These are phyloP conservation scores for Serendipita sp. DNA, from an alignment of 768 basidiomycete genomes.

Conservation along the genomic window DNA sequence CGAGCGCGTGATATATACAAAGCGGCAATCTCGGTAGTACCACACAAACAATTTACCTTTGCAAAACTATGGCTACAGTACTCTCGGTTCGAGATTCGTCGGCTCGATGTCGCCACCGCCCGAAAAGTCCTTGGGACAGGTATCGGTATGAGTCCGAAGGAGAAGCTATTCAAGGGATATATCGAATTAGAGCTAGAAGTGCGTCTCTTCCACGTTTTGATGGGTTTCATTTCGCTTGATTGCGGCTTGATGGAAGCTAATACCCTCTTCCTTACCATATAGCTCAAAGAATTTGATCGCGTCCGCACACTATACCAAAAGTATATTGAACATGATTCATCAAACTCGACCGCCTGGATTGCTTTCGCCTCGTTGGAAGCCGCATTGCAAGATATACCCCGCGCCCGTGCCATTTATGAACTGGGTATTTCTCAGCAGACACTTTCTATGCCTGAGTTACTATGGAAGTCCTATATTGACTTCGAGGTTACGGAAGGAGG, in stretches of 20 bases:
- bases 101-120: constrained; percentile 64
- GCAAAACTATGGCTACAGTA: constrained; percentile 92
- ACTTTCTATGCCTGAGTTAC: constrained; percentile 85
- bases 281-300: constrained; percentile 91
- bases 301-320: constrained; percentile 86
- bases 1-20: constrained; percentile 86
- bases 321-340: constrained; percentile 83
- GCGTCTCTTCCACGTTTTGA: constrained; percentile 15
- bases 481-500: constrained; percentile 93
- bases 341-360: constrained; percentile 90
- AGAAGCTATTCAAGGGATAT: constrained; percentile 88
- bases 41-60: constrained; percentile 94
- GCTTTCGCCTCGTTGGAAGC: constrained; percentile 86
- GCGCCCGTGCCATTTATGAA: constrained; percentile 88
- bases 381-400: constrained; percentile 69
- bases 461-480: constrained; percentile 94
- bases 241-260: background rate
- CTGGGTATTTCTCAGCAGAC: constrained; percentile 70
- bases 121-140: constrained; percentile 78
- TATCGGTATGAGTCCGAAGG: constrained; percentile 94
- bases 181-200: constrained; percentile 87
- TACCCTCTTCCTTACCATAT: constrained; percentile 5
- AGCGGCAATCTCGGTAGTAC: constrained; percentile 73
- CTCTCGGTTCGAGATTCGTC: constrained; percentile 81
- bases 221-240: background rate